Conservation (phyloP, 1,139 yeast genomes). For the Sugiyamaella paludigena region DNA sequence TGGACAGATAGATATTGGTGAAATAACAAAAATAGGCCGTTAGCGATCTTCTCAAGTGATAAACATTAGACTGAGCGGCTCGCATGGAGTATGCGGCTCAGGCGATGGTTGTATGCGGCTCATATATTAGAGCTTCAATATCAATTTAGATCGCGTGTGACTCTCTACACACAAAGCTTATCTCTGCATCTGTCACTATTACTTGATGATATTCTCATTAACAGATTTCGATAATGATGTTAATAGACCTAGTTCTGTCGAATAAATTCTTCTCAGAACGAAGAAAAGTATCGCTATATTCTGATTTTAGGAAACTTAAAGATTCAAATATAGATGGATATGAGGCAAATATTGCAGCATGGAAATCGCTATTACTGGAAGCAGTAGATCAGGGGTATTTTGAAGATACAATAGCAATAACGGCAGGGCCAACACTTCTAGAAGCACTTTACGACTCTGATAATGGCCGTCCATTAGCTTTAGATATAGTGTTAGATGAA, state of each 20-base stretch:
- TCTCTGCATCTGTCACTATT: neutral
- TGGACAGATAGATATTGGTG: too few relatives aligned
- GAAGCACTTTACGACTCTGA: conserved; percentile 29
- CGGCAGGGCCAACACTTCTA: conserved; percentile 32
- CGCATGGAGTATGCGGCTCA: too few relatives aligned
- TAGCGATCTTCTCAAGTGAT: too few relatives aligned
- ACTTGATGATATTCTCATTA: neutral
- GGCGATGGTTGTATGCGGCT: neutral
- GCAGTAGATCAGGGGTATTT: conserved; percentile 27
- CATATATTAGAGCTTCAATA: neutral
- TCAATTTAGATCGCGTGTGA: neutral
- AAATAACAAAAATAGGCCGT: too few relatives aligned
- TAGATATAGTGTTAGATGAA: conserved; percentile 36
- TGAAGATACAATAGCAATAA: conserved; percentile 22
- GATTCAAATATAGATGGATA: conserved; percentile 65
- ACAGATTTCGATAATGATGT: conserved; percentile 12
- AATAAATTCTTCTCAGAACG: conserved; percentile 44
- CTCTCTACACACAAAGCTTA: too few relatives aligned
- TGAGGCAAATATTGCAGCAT: conserved; percentile 65
- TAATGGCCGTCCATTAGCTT: conserved; percentile 37
- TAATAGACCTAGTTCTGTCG: conserved; percentile 22
- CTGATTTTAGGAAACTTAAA: conserved; percentile 54
- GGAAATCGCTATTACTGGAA: conserved; percentile 45
- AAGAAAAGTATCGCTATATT: conserved; percentile 61
- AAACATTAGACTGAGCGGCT: too few relatives aligned